These are phyloP conservation scores for Microcyclosporella mali DNA, from an alignment of 2,329 filamentous ascomycete species.

Conservation along the genomic window DNA sequence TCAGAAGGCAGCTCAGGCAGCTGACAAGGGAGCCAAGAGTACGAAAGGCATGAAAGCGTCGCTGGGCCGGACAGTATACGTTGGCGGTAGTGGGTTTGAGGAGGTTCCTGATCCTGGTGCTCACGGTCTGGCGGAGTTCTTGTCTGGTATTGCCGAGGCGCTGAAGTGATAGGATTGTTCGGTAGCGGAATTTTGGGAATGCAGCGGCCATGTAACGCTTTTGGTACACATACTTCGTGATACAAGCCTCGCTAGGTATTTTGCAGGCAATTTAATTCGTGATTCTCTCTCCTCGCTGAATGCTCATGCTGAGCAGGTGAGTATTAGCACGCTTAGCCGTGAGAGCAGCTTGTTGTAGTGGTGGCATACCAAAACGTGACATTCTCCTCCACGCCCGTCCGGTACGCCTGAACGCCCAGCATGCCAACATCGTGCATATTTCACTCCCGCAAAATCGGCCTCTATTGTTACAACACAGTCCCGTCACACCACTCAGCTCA, in stretches of 20 bases:
- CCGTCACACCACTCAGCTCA: slow-evolving; percentile 47
- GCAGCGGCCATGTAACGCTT: slow-evolving; percentile 5
- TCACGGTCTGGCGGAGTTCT: slow-evolving; percentile 76
- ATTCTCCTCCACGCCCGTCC: slow-evolving; percentile 1
- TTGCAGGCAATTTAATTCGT: no score
- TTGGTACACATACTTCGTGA: slow-evolving; percentile 12
- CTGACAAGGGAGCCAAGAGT: slow-evolving; percentile 66
- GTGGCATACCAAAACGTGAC: background rate
- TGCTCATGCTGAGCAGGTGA: slow-evolving; percentile 1
- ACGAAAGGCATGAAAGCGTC: slow-evolving; percentile 92
- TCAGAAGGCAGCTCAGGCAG: slow-evolving; percentile 66
- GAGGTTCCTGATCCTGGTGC: slow-evolving; percentile 69
- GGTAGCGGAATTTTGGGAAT: slow-evolving; percentile 2
- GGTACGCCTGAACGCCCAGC: slow-evolving; percentile 1
- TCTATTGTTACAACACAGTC: background rate
- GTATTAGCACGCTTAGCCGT: slow-evolving; percentile 2
- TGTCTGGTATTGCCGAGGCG: slow-evolving; percentile 65
- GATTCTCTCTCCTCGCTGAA: background rate
- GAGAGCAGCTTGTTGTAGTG: background rate
- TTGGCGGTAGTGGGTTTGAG: slow-evolving; percentile 68
- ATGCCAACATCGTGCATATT: background rate
- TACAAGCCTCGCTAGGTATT: slow-evolving; percentile 3
- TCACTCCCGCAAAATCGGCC: no score
- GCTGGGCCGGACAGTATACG: slow-evolving; percentile 75
- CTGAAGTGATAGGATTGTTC: slow-evolving; percentile 28